phyloP scores from a whole-genome alignment of 164 flowering plant genomes.

The Vitis amurensis region DNA sequence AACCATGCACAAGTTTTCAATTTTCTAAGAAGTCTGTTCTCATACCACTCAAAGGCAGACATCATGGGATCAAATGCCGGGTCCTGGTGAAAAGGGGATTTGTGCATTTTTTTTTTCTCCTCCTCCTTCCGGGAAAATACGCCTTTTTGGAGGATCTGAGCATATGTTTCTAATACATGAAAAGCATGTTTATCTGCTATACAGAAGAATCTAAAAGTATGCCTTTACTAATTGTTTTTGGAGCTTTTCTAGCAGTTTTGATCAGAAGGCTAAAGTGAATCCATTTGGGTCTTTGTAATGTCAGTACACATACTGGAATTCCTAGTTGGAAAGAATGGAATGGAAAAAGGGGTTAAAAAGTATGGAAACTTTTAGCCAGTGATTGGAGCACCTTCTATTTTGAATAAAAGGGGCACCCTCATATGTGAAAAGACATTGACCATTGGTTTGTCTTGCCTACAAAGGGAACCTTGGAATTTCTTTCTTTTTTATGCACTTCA shows the following conservation, averaged over 20 bases:
- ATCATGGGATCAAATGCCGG: constrained; percentile 39
- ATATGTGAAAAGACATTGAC: no score
- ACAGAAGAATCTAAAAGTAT: not conserved
- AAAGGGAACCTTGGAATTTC: no score
- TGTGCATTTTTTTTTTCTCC: constrained; percentile 2
- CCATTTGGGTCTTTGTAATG: constrained; percentile 16
- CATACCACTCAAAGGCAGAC: constrained; percentile 26
- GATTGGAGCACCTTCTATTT: not conserved
- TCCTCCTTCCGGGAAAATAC: not conserved
- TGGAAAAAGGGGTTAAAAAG: constrained; percentile 8
- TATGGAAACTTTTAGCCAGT: constrained; percentile 1
- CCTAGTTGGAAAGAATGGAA: constrained; percentile 1
- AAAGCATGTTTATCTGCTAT: not conserved
- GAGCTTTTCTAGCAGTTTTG: constrained; percentile 10
- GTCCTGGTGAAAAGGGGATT: not conserved
- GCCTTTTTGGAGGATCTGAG: not conserved
- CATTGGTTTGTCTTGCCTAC: no score
- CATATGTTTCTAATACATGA: not conserved
- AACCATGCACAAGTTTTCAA: constrained; percentile 17
- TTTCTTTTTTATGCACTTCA: not conserved
- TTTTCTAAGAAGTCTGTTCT: constrained; percentile 13
- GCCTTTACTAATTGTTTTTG: not conserved
- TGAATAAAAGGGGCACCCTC: not conserved
- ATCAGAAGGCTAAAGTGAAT: constrained; percentile 20
- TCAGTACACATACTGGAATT: constrained; percentile 11